phyloP scores from a whole-genome alignment of 257 asterid genomes.

The Craterostigma plantagineum region DNA sequence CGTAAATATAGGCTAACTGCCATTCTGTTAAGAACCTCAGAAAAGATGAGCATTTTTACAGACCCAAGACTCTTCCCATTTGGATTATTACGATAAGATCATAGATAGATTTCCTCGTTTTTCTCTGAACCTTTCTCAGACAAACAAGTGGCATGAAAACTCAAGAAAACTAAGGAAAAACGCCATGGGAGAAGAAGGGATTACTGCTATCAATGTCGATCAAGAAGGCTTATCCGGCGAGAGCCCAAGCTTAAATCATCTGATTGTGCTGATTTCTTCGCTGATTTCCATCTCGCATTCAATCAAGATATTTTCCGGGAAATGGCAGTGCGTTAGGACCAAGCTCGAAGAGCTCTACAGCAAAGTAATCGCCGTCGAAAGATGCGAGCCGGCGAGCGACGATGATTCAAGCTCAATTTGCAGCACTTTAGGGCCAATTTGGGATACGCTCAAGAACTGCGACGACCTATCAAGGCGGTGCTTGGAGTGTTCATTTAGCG shows the following conservation, averaged over 20 bases:
- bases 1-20: too few species aligned
- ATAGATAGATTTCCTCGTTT: too few species aligned
- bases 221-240: constrained; percentile 10
- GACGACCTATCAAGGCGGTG: constrained; percentile 35
- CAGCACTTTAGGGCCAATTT: constrained; percentile 31
- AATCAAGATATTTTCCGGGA: constrained; percentile 39
- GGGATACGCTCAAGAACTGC: constrained; percentile 25
- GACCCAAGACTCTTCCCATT: too few species aligned
- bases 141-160: too few species aligned
- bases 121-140: too few species aligned
- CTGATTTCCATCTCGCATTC: constrained; percentile 48
- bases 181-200: too few species aligned
- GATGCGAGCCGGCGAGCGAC: constrained; percentile 33
- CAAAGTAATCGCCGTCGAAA: constrained; percentile 45
- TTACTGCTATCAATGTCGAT: too few species aligned
- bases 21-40: too few species aligned
- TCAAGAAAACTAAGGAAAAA: too few species aligned
- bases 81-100: too few species aligned
- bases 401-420: constrained; percentile 35
- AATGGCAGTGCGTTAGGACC: constrained; percentile 46
- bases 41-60: too few species aligned
- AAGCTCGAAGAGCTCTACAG: constrained; percentile 63
- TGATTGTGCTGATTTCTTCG: constrained; percentile 31
- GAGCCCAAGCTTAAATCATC: constrained; percentile 19
- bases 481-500: constrained; percentile 34